phyloP scores from a whole-genome alignment of 805 yeast genomes.

The Zygosaccharomyces bailii region DNA sequence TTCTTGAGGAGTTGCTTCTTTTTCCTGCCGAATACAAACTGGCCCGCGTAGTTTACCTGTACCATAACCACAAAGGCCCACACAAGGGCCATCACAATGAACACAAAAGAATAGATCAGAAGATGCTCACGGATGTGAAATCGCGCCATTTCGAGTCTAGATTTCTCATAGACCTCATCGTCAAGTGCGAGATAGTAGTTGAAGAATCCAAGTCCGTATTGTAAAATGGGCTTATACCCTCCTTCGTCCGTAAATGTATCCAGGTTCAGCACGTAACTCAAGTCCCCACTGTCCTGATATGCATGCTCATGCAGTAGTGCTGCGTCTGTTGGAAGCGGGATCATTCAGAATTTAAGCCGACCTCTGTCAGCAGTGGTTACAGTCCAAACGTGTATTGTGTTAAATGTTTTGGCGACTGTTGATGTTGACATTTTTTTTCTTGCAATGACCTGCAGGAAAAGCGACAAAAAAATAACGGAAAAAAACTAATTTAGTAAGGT shows the following conservation, averaged over 20 bases:
- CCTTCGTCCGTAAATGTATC: slow-evolving; percentile 31
- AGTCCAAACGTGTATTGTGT: neutral
- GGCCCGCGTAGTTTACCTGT: slow-evolving; percentile 12
- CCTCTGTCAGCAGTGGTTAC: neutral
- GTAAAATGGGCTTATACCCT: slow-evolving; percentile 30
- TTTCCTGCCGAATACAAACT: slow-evolving; percentile 12
- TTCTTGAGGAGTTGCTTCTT: slow-evolving; percentile 11
- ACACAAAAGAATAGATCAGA: slow-evolving; percentile 19
- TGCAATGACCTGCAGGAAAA: neutral
- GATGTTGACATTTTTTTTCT: slow-evolving; percentile 6
- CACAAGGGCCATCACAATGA: slow-evolving; percentile 16
- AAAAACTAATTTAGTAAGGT: neutral
- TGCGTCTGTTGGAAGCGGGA: slow-evolving; percentile 38
- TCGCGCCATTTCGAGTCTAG: slow-evolving; percentile 19
- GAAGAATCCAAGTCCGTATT: slow-evolving; percentile 36
- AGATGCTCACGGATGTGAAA: slow-evolving; percentile 29
- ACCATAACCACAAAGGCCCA: slow-evolving; percentile 18
- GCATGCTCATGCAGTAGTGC: slow-evolving; percentile 38
- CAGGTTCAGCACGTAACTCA: slow-evolving; percentile 28
- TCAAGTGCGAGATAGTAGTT: slow-evolving; percentile 29
- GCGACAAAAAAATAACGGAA: neutral
- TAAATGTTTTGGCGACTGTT: slow-evolving; percentile 3
- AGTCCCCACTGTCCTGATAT: slow-evolving; percentile 33
- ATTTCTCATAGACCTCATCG: slow-evolving; percentile 25
- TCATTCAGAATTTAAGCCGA: slow-evolving; percentile 20